Percentiles rank a stretch among this genome's conserved stretches.
Evolutionary conservation across 202 grass and related monocot species (phyloP).

Genomic region (Schoenoplectus triqueter): DNA sequence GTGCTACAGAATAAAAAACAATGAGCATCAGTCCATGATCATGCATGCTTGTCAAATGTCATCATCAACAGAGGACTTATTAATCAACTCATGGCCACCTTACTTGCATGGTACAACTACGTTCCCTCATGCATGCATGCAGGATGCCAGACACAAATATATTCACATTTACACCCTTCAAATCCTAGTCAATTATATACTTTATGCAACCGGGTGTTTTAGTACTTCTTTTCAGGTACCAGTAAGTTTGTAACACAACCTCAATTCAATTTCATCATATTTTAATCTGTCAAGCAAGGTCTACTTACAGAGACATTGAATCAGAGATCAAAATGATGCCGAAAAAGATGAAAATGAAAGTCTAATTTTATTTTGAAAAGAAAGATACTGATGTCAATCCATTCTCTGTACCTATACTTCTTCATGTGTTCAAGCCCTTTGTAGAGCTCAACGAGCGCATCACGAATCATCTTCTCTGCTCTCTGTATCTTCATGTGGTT

Average conservation of each 20-base stretch:
- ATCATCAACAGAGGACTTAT: slow-evolving; percentile 20
- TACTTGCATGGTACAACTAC: slow-evolving; percentile 15
- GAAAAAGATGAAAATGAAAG: background rate
- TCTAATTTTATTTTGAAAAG: background rate
- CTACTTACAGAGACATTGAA: background rate
- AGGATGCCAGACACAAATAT: background rate
- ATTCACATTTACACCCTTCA: slow-evolving; percentile 11
- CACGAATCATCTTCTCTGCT: slow-evolving; percentile 92
- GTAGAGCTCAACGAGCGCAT: slow-evolving; percentile 77
- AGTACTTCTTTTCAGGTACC: background rate
- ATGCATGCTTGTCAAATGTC: background rate
- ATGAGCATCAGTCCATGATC: slow-evolving; percentile 16
- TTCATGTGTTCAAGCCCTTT: slow-evolving; percentile 74
- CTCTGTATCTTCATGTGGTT: slow-evolving; percentile 56
- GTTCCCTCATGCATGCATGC: slow-evolving; percentile 26
- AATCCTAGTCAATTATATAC: background rate
- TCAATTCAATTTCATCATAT: slow-evolving; percentile 16
- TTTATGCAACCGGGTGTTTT: background rate
- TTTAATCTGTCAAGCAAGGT: background rate
- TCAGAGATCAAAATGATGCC: background rate
- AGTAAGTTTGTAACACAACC: background rate
- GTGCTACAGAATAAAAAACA: slow-evolving; percentile 52
- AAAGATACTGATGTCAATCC: background rate
- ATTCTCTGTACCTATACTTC: slow-evolving; percentile 62
- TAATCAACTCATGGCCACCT: background rate